Percentiles rank a stretch among this genome's conserved stretches.
phyloP scores from a whole-genome alignment of 2,329 filamentous ascomycete species.

The Rhytidhysteron rufulum region DNA sequence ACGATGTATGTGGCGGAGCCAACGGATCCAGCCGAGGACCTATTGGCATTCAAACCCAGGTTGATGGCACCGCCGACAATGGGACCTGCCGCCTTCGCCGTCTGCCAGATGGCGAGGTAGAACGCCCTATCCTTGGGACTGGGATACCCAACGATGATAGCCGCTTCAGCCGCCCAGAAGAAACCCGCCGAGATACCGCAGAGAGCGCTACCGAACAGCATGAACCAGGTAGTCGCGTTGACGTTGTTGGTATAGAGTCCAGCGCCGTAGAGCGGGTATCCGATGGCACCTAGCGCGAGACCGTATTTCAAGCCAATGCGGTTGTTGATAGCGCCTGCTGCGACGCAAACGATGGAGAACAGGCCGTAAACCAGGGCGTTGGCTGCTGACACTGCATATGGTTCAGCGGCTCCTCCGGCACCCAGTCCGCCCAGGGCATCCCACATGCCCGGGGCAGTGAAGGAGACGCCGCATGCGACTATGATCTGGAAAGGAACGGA shows the following conservation, averaged over 20 bases:
- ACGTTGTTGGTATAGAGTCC: constrained; percentile 17
- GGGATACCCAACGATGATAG: constrained; percentile 40
- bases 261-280: constrained; percentile 15
- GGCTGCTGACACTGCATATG: constrained; percentile 43
- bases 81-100: constrained; percentile 50
- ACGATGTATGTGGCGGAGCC: constrained; percentile 36
- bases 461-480: constrained; percentile 12
- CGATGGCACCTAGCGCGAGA: constrained; percentile 14
- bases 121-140: constrained; percentile 41
- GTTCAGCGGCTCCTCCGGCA: constrained; percentile 40
- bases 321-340: constrained; percentile 38
- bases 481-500: constrained; percentile 14
- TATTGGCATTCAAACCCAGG: constrained; percentile 45
- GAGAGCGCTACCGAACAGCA: constrained; percentile 16
- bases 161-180: constrained; percentile 33
- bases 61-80: constrained; percentile 51
- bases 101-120: constrained; percentile 48
- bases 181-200: constrained; percentile 33
- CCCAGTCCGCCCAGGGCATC: constrained; percentile 42
- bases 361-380: constrained; percentile 47
- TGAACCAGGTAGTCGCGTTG: constrained; percentile 15
- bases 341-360: constrained; percentile 43
- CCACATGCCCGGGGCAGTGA: constrained; percentile 34
- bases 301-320: constrained; percentile 40
- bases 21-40: constrained; percentile 42